Percentiles rank a stretch among this genome's conserved stretches.
Evolutionary conservation across 2,329 filamentous ascomycete species (phyloP).

Genomic region (Sarocladium kiliense): DNA sequence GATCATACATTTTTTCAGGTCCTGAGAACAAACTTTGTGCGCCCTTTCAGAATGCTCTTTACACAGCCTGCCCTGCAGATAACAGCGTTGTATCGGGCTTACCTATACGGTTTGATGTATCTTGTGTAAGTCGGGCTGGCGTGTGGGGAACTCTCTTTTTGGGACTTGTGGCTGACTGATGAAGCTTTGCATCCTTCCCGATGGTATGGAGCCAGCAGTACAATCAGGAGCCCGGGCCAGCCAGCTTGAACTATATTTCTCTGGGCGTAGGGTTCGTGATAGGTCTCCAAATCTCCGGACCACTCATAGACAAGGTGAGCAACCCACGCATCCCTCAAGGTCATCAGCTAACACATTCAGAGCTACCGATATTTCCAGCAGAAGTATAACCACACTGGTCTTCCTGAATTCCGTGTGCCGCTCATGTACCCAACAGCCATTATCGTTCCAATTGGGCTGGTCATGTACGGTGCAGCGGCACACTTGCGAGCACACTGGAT

Average conservation of each 20-base stretch:
- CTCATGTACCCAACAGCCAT: constrained; percentile 29
- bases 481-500: constrained; percentile 41
- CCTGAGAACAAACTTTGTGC: constrained; percentile 28
- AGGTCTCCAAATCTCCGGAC: constrained; percentile 47
- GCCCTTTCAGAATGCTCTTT: constrained; percentile 43
- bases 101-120: constrained; percentile 50
- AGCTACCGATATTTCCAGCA: constrained; percentile 22
- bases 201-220: constrained; percentile 43
- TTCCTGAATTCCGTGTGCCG: constrained; percentile 29
- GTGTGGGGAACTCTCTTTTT: constrained; percentile 1
- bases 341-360: constrained; percentile 12
- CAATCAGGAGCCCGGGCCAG: constrained; percentile 36
- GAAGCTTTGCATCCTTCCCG: constrained; percentile 45
- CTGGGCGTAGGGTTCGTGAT: constrained; percentile 49
- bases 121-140: constrained; percentile 28
- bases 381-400: constrained; percentile 20
- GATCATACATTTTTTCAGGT: constrained; percentile 20
- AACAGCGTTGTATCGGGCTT: constrained; percentile 42
- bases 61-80: constrained; percentile 46
- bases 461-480: constrained; percentile 44
- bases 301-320: constrained; percentile 27
- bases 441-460: constrained; percentile 41
- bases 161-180: neutral
- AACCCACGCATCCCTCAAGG: neutral
- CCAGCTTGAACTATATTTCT: constrained; percentile 48